Evolutionary conservation across 23 red algal species (phyloP), one percentile per base, ranked within the genome.

Genomic region (Gracilariopsis chorda): DNA sequence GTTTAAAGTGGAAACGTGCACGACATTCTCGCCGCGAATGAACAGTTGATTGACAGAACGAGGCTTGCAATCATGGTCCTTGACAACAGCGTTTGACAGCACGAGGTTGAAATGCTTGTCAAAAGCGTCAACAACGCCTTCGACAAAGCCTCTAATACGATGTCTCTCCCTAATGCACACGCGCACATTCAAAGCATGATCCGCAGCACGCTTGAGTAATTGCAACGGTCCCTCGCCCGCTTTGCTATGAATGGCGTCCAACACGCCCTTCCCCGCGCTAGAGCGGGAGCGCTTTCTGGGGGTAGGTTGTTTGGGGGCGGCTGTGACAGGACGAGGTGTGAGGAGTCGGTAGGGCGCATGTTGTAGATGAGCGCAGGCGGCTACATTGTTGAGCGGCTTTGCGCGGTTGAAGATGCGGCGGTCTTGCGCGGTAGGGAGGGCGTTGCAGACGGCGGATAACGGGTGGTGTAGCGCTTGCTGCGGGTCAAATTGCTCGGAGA

Each of bases 1-100:
- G 32, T 33, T 65, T 65, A 23, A 25, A 41, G 43, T 40, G 29
- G 2, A 21, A 16, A 86, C 24, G 28, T 43, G 47, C 14, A 88
- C 84, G 29, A 88, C 48, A 72, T 88, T 75, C n/a, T 88, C 84
- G 19, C 84, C 84, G n/a, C 84, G 33, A 19, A 88, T 57, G 6
- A 88, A 72, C 48, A 88, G 19, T 24, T 75, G 68, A 19, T 28
- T 21, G 7, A 28, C 68, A 16, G 2, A 7, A 27, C 70, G 41
- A 14, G 28, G 36, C 37, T 57, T 14, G 12, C 19, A 33, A 24
- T n/a, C 84, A 21, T 58, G 21, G 19, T 72, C 28, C 24, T 34
- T 27, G 28, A 88, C 34, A 10, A 59, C 41, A 27, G 68, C 84
- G 21, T 75, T 34, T 4, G n/a, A 24, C n/a, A 88, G 19, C 21